These are phyloP conservation scores for Boletus sp. DNA, from an alignment of 768 basidiomycete genomes.

Conservation along the genomic window DNA sequence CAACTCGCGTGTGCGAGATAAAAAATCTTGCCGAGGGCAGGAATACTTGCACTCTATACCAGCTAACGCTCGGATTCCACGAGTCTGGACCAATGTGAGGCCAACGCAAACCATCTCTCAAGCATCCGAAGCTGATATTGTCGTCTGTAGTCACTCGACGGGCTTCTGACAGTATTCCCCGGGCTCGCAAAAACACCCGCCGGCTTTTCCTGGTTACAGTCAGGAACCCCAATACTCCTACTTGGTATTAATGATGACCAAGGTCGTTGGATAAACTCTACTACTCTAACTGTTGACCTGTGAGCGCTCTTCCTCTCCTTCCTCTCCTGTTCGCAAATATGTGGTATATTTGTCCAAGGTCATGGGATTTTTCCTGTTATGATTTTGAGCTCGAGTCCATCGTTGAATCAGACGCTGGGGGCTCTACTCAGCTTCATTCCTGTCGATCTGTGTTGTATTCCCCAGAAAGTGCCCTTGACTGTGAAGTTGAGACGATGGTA, in stretches of 20 bases:
- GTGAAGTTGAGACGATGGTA: slow-evolving; percentile 11
- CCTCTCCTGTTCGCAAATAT: background rate
- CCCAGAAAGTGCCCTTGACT: background rate
- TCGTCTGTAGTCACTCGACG: slow-evolving; percentile 20
- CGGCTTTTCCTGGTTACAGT: slow-evolving; percentile 28
- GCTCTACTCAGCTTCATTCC: background rate
- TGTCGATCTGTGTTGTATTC: background rate
- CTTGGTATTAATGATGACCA: slow-evolving; percentile 10
- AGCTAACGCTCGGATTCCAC: slow-evolving; percentile 10
- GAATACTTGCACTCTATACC: background rate
- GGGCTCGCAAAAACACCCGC: slow-evolving; percentile 19
- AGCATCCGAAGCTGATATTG: background rate
- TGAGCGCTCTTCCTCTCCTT: slow-evolving; percentile 10
- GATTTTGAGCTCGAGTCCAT: slow-evolving; percentile 19
- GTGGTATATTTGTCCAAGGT: slow-evolving; percentile 5
- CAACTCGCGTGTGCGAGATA: background rate
- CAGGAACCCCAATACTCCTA: slow-evolving; percentile 27
- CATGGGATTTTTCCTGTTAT: slow-evolving; percentile 25
- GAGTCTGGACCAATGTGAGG: slow-evolving; percentile 32
- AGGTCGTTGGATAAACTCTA: slow-evolving; percentile 19
- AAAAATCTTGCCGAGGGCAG: background rate
- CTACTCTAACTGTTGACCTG: slow-evolving; percentile 21
- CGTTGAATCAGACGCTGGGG: background rate
- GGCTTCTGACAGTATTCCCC: slow-evolving; percentile 24
- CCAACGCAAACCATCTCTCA: background rate